Evolutionary conservation across 129 eudicot species (phyloP).

Genomic region (Pseudognaphalium luteoalbum): DNA sequence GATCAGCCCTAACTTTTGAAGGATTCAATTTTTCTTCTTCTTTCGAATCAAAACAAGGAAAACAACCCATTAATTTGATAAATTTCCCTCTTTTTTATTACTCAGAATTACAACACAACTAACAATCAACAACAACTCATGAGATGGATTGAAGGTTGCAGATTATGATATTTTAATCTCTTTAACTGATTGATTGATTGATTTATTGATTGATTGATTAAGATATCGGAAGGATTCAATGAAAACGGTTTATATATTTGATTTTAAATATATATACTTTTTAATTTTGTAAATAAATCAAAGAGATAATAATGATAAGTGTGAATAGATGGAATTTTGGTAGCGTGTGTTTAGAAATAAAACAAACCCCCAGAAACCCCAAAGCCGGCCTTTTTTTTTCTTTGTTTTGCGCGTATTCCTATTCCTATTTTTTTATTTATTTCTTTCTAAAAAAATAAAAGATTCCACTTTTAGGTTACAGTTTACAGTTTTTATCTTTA

Average conservation of each 20-base stretch:
- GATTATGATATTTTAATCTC: background rate
- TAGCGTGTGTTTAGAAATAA: background rate
- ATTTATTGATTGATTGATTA: background rate
- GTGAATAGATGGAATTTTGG: background rate
- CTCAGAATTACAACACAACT: background rate
- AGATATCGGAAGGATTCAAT: background rate
- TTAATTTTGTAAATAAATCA: too few relatives aligned
- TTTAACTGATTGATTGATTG: background rate
- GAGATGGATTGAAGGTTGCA: background rate
- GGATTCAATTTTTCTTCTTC: conserved; percentile 66
- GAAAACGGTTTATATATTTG: background rate
- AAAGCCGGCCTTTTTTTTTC: background rate
- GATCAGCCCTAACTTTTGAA: conserved; percentile 46
- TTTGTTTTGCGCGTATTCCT: background rate
- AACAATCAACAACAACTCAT: background rate
- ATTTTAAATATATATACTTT: too few relatives aligned
- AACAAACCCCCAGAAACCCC: background rate
- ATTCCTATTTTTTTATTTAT: too few relatives aligned
- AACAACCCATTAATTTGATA: conserved; percentile 65
- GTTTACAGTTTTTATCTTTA: too few relatives aligned
- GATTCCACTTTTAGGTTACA: too few relatives aligned
- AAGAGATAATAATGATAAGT: background rate
- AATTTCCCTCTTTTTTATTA: background rate
- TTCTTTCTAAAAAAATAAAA: too few relatives aligned
- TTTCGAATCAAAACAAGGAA: conserved; percentile 89